A percentile compares a stretch with the other conserved stretches of the same genome.
These are phyloP conservation scores for Claviceps monticola DNA, from an alignment of 2,329 filamentous ascomycete species.

Conservation along the genomic window DNA sequence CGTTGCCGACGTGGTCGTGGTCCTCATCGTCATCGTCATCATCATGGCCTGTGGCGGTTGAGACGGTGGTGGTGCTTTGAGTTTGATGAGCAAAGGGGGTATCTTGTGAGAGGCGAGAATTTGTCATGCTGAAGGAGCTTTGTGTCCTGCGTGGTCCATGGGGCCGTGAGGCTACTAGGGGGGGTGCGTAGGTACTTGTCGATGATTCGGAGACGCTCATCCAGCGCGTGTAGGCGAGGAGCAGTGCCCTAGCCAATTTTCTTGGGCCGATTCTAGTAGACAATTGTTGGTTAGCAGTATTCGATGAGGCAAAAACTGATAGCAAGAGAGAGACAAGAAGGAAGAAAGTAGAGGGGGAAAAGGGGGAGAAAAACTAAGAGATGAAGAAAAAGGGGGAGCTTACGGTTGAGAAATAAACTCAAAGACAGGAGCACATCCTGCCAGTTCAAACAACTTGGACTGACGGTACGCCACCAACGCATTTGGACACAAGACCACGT, in stretches of 20 bases:
- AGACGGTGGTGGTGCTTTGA: neutral
- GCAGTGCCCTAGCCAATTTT: neutral
- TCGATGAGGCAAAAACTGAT: neutral
- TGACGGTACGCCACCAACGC: neutral
- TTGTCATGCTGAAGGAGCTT: neutral
- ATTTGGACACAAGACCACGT: neutral
- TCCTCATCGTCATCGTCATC: neutral
- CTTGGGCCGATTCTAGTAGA: neutral
- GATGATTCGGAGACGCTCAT: neutral
- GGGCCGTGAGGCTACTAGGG: neutral
- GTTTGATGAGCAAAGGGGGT: neutral
- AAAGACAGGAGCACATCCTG: neutral
- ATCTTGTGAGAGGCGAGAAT: neutral
- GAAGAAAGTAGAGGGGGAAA: too few species aligned
- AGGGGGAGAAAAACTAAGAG: too few species aligned
- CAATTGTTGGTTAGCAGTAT: neutral
- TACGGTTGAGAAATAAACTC: conserved; percentile 1
- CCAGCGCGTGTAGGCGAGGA: neutral
- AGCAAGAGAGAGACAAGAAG: neutral
- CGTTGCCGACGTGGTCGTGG: neutral
- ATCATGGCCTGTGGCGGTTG: neutral
- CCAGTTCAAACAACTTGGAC: conserved; percentile 1
- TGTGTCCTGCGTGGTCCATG: neutral
- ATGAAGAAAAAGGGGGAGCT: neutral
- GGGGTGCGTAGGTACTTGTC: neutral